Evolutionary conservation across 2,329 filamentous ascomycete species (phyloP), one percentile per base, ranked within the genome.

Genomic region (Drechmeria coniospora): DNA sequence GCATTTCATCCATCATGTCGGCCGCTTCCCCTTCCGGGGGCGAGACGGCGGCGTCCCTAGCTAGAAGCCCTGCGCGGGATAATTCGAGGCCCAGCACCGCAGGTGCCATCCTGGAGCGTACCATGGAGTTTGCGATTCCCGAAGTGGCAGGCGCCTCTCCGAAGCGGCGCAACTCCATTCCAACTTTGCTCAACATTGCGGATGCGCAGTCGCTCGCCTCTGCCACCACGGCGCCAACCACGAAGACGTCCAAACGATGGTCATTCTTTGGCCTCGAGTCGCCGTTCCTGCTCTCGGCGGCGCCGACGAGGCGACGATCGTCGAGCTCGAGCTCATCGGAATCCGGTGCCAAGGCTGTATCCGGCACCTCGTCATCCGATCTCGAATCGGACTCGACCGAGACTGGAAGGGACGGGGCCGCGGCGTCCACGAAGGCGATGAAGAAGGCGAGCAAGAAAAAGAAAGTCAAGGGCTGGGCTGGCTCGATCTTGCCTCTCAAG

Each of bases 1-100:
- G 80, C 50, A 73, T 90, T 25, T 84, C 79, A 4, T 92, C 81
- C 0, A 61, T 87, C 23, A 60, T 80, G 4, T 81, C 79, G 8
- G 65, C 64, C 9, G 64, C 62, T 18, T 54, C 53, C 6, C 49
- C 54, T 32, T 39, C 39, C 33, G 40, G 65, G 56, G 31, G 54
- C 53, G 52, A 52, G 54, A 49, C 35, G 50, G 37, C 49, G 35
- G 34, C 45, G 35, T 30, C 48, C 37, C 32, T 59, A 4, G 50
- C 53, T 3, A 51, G 56, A 13, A 59, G 46, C 26, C 42, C 54
- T 11, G 56, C 59, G 4, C 51, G 51, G 11, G 56, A 56, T 20
- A 64, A 68, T 27, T 63, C 59, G 4, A 59, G 77, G 19, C 77
- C 78, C 8, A 78, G 71, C 41, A 82, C 77, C 2, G 78, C 78